phyloP scores from a whole-genome alignment of 2,329 filamentous ascomycete genomes.

The Botrytis medusae region DNA sequence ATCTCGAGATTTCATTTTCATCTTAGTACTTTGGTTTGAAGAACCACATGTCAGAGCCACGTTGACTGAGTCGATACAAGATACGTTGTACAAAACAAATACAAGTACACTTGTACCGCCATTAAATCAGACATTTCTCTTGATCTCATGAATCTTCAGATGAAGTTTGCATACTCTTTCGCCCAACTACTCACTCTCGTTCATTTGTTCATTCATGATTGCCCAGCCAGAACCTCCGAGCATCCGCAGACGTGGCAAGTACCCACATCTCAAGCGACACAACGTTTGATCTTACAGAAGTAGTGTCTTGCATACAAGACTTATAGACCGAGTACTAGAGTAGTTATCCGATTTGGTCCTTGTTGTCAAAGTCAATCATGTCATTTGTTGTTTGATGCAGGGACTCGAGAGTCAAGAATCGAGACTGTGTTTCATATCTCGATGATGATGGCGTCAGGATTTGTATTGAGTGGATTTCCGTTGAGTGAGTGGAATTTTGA shows the following conservation, averaged over 20 bases:
- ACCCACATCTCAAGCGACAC: conserved; percentile 11
- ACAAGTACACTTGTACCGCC: conserved; percentile 6
- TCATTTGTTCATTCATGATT: background rate
- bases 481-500: background rate
- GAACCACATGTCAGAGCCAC: background rate
- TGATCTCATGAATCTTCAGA: background rate
- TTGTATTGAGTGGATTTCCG: background rate
- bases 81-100: background rate
- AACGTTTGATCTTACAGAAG: conserved; percentile 4
- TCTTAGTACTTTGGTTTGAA: background rate
- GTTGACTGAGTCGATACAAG: background rate
- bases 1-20: background rate
- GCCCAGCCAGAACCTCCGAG: background rate
- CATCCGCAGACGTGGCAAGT: conserved; percentile 13
- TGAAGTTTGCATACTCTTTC: background rate
- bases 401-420: conserved; percentile 1
- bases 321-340: conserved; percentile 14
- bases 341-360: background rate
- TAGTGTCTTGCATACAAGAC: conserved; percentile 14
- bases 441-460: background rate
- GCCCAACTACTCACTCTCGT: background rate
- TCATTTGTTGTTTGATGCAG: conserved; percentile 5
- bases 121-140: background rate
- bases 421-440: background rate
- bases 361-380: conserved; percentile 6